A percentile compares a stretch with the other conserved stretches of the same genome.
phyloP scores from a whole-genome alignment of 73 alveolate species.

The Blepharisma japonicum region DNA sequence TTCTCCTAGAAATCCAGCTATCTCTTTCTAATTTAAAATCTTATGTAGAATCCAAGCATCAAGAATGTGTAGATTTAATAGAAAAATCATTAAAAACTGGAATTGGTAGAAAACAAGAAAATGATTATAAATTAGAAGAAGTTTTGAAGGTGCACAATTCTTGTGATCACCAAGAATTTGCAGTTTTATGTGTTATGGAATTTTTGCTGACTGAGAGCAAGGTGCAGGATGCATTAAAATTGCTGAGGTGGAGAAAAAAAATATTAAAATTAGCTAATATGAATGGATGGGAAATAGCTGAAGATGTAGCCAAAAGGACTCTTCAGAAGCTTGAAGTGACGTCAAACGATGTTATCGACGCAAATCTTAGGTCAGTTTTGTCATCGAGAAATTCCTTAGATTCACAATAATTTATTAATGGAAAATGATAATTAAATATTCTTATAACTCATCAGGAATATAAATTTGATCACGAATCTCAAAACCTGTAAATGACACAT shows the following conservation, averaged over 20 bases:
- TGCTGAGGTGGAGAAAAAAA: slow-evolving; percentile 27
- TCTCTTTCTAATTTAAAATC: background rate
- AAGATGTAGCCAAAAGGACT: slow-evolving; percentile 15
- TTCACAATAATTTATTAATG: too few species aligned
- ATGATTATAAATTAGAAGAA: background rate
- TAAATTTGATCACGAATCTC: too few species aligned
- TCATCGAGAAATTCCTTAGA: too few species aligned
- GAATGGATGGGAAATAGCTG: slow-evolving; percentile 23
- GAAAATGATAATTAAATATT: too few species aligned
- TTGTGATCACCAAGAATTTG: slow-evolving; percentile 28
- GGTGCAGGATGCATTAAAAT: background rate
- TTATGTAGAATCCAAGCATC: background rate
- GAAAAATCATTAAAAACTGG: background rate
- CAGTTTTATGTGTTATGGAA: background rate
- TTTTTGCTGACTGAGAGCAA: slow-evolving; percentile 8
- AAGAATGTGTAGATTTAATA: background rate
- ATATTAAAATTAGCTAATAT: slow-evolving; percentile 13
- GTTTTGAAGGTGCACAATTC: background rate
- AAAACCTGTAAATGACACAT: too few species aligned
- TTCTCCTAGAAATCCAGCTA: background rate
- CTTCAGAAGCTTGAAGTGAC: background rate
- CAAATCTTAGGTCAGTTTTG: background rate
- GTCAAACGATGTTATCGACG: slow-evolving; percentile 1
- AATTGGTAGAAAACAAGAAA: background rate
- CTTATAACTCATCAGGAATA: too few species aligned